Base-by-base conservation (phyloP, 495 filamentous ascomycete species). In the Penicillium silybi region DNA sequence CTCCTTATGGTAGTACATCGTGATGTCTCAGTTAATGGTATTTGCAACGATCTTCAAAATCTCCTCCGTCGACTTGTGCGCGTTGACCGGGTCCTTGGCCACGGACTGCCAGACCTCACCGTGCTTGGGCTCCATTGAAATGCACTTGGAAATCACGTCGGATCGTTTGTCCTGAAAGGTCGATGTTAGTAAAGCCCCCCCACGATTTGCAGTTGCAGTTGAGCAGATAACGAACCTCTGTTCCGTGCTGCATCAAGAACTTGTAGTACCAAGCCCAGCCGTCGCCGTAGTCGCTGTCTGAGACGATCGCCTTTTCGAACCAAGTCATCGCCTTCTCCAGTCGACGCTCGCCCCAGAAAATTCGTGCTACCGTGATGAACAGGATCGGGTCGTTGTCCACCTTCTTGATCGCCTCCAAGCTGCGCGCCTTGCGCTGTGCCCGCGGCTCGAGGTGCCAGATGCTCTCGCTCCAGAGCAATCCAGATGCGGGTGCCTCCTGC, bases 181-280 rank as follows among this genome's bases (percentile, higher is more conserved):
- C 0, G 9, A 45, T 41, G 37, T 68, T 41, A 56, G 57, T 25
- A 42, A 13, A 29, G 6, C 4, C 10, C n/a, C n/a, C n/a, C n/a
- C n/a, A n/a, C n/a, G n/a, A n/a, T 20, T 48, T 26, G 15, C 6
- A 15, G 32, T 26, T 17, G 23, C 13, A 35, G 15, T 35, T 51
- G 35, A 37, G 20, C 27, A 41, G 16, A 23, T 37, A 55, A 64
- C 72, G 50, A 55, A 79, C 77, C 59, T 85, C 87, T 22, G 88
- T 95, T 5, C 95, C 95, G 74, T 98, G 90, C 78, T 93, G 85
- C 54, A 80, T 51, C 58, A 97, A 64, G 63, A 97, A 98, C 70
- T 92, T 95, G 69, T 87, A 93, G 61, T 96, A 98, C 92, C 92
- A 98, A 35, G 90, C 93, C 93, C 93, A 98, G 6, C 85, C 90